Percentiles rank a stretch among this genome's conserved stretches.
These are phyloP conservation scores for Knoxdaviesia proteae DNA, from an alignment of 2,329 filamentous ascomycete genomes.

Conservation along the genomic window DNA sequence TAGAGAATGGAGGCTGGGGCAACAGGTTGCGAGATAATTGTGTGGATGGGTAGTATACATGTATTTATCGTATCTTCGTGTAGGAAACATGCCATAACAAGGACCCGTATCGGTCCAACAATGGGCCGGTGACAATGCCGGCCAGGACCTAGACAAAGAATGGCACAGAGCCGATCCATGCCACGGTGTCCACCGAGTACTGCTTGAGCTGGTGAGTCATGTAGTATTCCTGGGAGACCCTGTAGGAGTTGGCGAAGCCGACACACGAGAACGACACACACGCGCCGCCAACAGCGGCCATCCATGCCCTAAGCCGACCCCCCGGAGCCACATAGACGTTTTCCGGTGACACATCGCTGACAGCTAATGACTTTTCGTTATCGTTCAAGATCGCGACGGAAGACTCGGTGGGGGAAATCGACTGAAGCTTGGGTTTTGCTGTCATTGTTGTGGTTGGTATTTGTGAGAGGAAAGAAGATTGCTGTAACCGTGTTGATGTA, in stretches of 20 bases:
- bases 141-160: slow-evolving; percentile 15
- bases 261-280: slow-evolving; percentile 17
- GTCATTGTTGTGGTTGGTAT: too few species aligned
- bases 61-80: not conserved
- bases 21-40: slow-evolving; percentile 10
- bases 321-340: slow-evolving; percentile 8
- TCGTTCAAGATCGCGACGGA: too few species aligned
- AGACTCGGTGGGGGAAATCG: too few species aligned
- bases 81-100: slow-evolving; percentile 8
- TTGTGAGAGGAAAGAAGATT: too few species aligned
- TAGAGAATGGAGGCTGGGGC: slow-evolving; percentile 13
- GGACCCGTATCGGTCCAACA: slow-evolving; percentile 21
- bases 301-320: slow-evolving; percentile 17
- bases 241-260: slow-evolving; percentile 22
- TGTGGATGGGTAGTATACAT: not conserved
- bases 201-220: slow-evolving; percentile 13
- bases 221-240: slow-evolving; percentile 23
- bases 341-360: too few species aligned
- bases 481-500: too few species aligned
- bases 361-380: too few species aligned
- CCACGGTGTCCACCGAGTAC: slow-evolving; percentile 12
- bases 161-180: slow-evolving; percentile 21
- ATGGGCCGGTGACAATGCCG: slow-evolving; percentile 14
- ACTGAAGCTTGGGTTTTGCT: too few species aligned
- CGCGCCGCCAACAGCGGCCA: slow-evolving; percentile 15